Evolutionary conservation across 202 grass and related monocot species (phyloP), one percentile per base, ranked within the genome.

Genomic region (Zizania palustris): DNA sequence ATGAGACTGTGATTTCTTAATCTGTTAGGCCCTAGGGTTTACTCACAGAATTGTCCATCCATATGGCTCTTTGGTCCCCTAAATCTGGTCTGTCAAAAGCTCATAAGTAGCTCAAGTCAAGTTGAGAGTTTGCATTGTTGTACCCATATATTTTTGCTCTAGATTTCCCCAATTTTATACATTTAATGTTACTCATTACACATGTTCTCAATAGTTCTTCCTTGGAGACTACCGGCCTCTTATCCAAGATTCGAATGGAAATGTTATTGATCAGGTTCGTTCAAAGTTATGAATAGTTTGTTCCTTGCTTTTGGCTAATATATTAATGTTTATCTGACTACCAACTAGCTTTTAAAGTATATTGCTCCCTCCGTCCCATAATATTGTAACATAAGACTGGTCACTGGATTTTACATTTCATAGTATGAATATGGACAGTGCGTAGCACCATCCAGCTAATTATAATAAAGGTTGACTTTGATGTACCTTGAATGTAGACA

Each of bases 141-240:
- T 69, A 61, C 43, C 41, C 14, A 48, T 3, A 69, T 76, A 61
- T 60, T 45, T 11, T 66, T 75, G 53, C 18, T 51, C 10, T 83
- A 38, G 33, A 33, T 68, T 50, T 7, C 0, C 33, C 48, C 11
- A 59, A 45, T 69, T 69, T 56, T 74, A 68, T 69, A 45, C 41
- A 35, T 63, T 83, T 73, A 46, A 22, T 73, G 50, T 79, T 82
- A 18, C 53, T 85, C 43, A 76, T 65, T 65, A 4, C 4, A 9
- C 68, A 10, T 67, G 36, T 58, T 80, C 45, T 22, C 70, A 45
- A 81, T 75, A 98, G 95, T 98, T 98, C 61, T 98, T 98, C 83
- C 95, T 98, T 75, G 95, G 95, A 82, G 95, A 98, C 64, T 98
- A 98, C 82, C 95, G 95, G 1, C 95, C 95, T 13, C 91, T 98